Conservation (phyloP, 2,329 filamentous ascomycete species). For the Beauveria medogensis region DNA sequence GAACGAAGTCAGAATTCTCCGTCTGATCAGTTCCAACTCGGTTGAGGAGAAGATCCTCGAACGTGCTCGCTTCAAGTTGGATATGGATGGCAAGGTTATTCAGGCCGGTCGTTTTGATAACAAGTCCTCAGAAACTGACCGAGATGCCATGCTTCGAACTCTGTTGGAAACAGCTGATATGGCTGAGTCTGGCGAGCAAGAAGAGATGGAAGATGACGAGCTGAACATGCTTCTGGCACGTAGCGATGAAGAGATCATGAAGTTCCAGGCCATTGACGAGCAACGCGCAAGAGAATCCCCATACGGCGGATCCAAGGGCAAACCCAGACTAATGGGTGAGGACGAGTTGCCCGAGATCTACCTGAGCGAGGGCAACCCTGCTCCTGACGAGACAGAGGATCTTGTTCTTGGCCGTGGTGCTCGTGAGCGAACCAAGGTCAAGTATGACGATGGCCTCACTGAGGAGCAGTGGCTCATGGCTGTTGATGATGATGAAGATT, state of each 20-base stretch:
- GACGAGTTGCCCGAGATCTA: constrained; percentile 91
- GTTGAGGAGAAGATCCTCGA: constrained; percentile 98
- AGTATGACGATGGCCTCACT: constrained; percentile 93
- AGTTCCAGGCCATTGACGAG: constrained; percentile 79
- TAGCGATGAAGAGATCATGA: constrained; percentile 65
- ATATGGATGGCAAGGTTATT: constrained; percentile 99
- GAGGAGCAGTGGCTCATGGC: constrained; percentile 99
- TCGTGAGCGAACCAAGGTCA: constrained; percentile 86
- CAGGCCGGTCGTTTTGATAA: constrained; percentile 99
- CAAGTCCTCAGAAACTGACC: constrained; percentile 96
- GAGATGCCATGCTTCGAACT: constrained; percentile 91
- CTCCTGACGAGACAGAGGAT: constrained; percentile 71
- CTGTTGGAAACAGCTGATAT: constrained; percentile 78
- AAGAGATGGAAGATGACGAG: constrained; percentile 98
- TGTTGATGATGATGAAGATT: constrained; percentile 93
- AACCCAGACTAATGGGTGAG: constrained; percentile 78
- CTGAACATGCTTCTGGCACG: constrained; percentile 91
- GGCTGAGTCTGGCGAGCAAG: constrained; percentile 64
- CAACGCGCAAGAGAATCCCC: constrained; percentile 56
- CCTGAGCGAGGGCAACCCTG: constrained; percentile 73
- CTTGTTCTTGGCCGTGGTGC: constrained; percentile 75
- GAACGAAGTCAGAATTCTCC: constrained; percentile 95
- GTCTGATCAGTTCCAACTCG: constrained; percentile 92
- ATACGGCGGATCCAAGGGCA: constrained; percentile 65
- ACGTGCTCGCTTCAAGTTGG: constrained; percentile 92